Percentiles rank a stretch among this genome's conserved stretches.
phyloP scores from a whole-genome alignment of 1,139 yeast genomes.

The Protomyces lactucae-debilis region DNA sequence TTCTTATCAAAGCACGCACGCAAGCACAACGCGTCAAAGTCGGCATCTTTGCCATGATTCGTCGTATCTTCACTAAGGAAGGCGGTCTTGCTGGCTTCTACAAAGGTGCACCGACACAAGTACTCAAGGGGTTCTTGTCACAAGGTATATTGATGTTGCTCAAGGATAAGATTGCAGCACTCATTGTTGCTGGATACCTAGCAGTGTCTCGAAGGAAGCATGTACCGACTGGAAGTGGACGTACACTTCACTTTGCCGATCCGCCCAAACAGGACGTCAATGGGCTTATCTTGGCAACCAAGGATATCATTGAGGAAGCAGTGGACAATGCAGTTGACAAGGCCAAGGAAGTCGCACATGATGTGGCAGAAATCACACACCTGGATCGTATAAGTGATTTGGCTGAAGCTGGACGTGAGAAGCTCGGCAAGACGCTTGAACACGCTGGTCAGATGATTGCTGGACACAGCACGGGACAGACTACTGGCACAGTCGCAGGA shows the following conservation, averaged over 20 bases:
- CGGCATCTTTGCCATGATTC: slow-evolving; percentile 4
- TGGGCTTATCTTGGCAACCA: slow-evolving; percentile 18
- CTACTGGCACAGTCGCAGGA: background rate
- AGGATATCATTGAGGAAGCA: slow-evolving; percentile 17
- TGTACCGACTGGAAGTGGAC: background rate
- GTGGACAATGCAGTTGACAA: slow-evolving; percentile 15
- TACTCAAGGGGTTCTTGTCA: slow-evolving; percentile 23
- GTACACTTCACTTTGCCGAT: slow-evolving; percentile 9
- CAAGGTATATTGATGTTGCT: slow-evolving; percentile 26
- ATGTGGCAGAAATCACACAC: slow-evolving; percentile 4
- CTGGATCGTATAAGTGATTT: background rate
- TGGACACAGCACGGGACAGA: background rate
- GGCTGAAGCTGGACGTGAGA: background rate
- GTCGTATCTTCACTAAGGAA: slow-evolving; percentile 11
- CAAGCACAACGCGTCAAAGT: slow-evolving; percentile 46
- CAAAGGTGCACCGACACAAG: slow-evolving; percentile 21
- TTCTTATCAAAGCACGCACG: slow-evolving; percentile 75
- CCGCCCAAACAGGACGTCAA: slow-evolving; percentile 26
- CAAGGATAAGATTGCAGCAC: slow-evolving; percentile 18
- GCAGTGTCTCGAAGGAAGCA: slow-evolving; percentile 2
- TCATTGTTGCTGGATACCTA: slow-evolving; percentile 17
- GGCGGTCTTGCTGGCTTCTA: slow-evolving; percentile 21
- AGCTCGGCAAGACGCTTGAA: background rate
- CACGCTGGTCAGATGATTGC: background rate
- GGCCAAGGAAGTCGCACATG: slow-evolving; percentile 17